Evolutionary conservation across 2,329 filamentous ascomycete genomes (phyloP).

Genomic region (Gremmenia infestans): DNA sequence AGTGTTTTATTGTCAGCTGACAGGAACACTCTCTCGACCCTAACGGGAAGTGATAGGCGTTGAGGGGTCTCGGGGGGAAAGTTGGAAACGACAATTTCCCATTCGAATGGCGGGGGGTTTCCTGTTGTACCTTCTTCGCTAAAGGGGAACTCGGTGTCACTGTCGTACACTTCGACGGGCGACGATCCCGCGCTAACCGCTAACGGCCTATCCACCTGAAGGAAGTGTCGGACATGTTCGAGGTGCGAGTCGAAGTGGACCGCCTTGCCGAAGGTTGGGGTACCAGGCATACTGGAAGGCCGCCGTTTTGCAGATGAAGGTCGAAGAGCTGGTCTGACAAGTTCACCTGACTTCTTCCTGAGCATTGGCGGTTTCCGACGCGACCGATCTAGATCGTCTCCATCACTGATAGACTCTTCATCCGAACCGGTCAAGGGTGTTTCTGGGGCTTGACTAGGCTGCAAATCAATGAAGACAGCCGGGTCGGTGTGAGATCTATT

Average conservation of each 20-base stretch:
- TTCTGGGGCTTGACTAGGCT: slow-evolving; percentile 35
- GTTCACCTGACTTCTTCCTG: slow-evolving; percentile 95
- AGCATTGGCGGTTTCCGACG: slow-evolving; percentile 81
- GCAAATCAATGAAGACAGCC: slow-evolving; percentile 37
- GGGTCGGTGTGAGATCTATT: slow-evolving; percentile 41
- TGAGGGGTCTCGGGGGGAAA: slow-evolving; percentile 66
- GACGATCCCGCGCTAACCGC: slow-evolving; percentile 94
- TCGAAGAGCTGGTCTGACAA: slow-evolving; percentile 87
- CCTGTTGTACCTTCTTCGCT: slow-evolving; percentile 39
- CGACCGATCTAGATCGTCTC: slow-evolving; percentile 52
- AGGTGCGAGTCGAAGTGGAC: slow-evolving; percentile 98
- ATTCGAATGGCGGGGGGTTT: slow-evolving; percentile 60
- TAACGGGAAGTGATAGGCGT: slow-evolving; percentile 62
- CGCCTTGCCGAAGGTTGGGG: slow-evolving; percentile 89
- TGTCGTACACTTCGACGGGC: slow-evolving; percentile 82
- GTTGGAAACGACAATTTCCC: slow-evolving; percentile 82
- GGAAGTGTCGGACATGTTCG: slow-evolving; percentile 92
- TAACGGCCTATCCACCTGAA: slow-evolving; percentile 89
- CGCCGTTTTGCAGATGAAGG: slow-evolving; percentile 67
- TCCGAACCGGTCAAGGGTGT: slow-evolving; percentile 51
- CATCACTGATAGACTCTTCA: slow-evolving; percentile 50
- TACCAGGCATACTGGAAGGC: slow-evolving; percentile 95
- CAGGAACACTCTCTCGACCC: slow-evolving; percentile 80
- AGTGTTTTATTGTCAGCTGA: slow-evolving; percentile 84
- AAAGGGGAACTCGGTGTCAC: slow-evolving; percentile 87